Evolutionary conservation across 1,284 basidiomycete genomes (phyloP).

Genomic region (Vanrija humicola): DNA sequence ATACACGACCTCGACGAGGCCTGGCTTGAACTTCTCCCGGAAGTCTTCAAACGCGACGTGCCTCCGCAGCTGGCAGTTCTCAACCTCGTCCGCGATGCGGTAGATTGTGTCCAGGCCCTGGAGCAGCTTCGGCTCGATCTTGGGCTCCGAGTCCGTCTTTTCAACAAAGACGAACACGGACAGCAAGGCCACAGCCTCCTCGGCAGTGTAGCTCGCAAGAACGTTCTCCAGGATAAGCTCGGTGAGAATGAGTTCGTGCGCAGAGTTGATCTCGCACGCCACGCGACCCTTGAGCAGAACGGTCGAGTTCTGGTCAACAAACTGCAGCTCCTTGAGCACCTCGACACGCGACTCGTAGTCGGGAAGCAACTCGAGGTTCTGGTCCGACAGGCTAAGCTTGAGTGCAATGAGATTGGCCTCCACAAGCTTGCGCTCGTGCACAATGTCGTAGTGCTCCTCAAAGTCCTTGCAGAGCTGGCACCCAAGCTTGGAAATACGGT

Average conservation of each 20-base stretch:
- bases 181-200: slow-evolving; percentile 94
- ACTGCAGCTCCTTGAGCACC: slow-evolving; percentile 85
- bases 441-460: slow-evolving; percentile 61
- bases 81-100: slow-evolving; percentile 77
- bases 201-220: slow-evolving; percentile 81
- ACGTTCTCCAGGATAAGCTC: slow-evolving; percentile 97
- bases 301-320: slow-evolving; percentile 89
- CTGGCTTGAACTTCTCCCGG: slow-evolving; percentile 71
- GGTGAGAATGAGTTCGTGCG: slow-evolving; percentile 89
- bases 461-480: slow-evolving; percentile 66
- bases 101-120: slow-evolving; percentile 72
- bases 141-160: slow-evolving; percentile 83
- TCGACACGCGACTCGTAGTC: slow-evolving; percentile 93
- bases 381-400: slow-evolving; percentile 81
- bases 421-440: slow-evolving; percentile 72
- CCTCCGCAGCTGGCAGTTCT: slow-evolving; percentile 69
- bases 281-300: slow-evolving; percentile 95
- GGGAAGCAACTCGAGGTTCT: slow-evolving; percentile 93
- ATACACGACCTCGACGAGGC: slow-evolving; percentile 91
- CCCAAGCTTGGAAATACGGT: slow-evolving; percentile 51
- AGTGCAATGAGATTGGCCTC: slow-evolving; percentile 68
- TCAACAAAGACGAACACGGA: slow-evolving; percentile 98
- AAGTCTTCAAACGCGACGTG: slow-evolving; percentile 76
- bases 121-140: slow-evolving; percentile 66
- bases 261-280: slow-evolving; percentile 99